These are phyloP conservation scores for Stentor coeruleus DNA, from an alignment of 73 alveolate species.

Conservation along the genomic window DNA sequence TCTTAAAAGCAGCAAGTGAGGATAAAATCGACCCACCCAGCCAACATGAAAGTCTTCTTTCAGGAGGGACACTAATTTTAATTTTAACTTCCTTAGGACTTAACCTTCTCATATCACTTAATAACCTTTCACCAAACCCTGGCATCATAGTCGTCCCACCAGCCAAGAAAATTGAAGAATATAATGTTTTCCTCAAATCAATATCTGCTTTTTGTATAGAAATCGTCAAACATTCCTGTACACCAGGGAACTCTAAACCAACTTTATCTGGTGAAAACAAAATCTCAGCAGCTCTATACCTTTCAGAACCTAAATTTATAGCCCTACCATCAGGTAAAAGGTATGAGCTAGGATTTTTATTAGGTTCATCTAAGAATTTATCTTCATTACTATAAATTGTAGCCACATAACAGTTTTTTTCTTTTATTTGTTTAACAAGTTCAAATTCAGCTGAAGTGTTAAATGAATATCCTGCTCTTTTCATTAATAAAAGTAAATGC, in stretches of 20 bases:
- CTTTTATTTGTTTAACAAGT: constrained; percentile 76
- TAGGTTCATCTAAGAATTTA: not conserved
- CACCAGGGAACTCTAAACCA: constrained; percentile 47
- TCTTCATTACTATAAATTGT: constrained; percentile 39
- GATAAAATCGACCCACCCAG: constrained; percentile 74
- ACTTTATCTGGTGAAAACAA: constrained; percentile 63
- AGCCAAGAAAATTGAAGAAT: constrained; percentile 68
- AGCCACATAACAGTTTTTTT: constrained; percentile 71
- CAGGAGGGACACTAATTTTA: constrained; percentile 73
- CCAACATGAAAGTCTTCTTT: constrained; percentile 83
- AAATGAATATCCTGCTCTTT: constrained; percentile 59
- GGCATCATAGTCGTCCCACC: constrained; percentile 84
- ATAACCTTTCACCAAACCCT: constrained; percentile 75
- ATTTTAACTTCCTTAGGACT: constrained; percentile 65
- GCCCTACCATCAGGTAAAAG: constrained; percentile 75
- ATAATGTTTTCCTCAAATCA: constrained; percentile 68
- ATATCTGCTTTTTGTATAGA: constrained; percentile 68
- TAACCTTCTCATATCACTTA: constrained; percentile 65
- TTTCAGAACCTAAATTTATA: constrained; percentile 55
- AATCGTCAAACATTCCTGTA: constrained; percentile 63
- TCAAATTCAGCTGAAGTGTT: constrained; percentile 77
- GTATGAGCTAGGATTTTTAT: constrained; percentile 45
- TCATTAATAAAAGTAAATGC: constrained; percentile 59
- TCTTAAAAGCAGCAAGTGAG: constrained; percentile 45
- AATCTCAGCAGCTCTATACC: constrained; percentile 79